Evolutionary conservation across 73 alveolate genomes (phyloP).

Genomic region (Effrenium voratum): DNA sequence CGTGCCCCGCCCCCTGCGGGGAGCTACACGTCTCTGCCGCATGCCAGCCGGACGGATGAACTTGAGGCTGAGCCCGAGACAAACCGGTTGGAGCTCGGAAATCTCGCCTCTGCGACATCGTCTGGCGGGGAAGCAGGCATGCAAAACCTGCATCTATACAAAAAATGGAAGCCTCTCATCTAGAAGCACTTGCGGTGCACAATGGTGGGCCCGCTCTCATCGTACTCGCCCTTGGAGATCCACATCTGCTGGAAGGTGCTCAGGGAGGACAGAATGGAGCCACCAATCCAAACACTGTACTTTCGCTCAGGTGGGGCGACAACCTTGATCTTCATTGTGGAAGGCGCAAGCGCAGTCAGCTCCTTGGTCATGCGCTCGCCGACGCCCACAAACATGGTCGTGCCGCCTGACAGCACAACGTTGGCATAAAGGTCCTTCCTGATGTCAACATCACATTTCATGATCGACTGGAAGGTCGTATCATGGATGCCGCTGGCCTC

Average conservation of each 20-base stretch:
- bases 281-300: constrained; percentile 99
- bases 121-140: too few relatives aligned
- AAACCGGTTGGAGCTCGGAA: too few relatives aligned
- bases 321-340: constrained; percentile 96
- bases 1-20: too few relatives aligned
- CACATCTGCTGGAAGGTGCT: constrained; percentile 98
- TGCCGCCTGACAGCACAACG: constrained; percentile 99
- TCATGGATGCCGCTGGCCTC: constrained; percentile 97
- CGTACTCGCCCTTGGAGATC: constrained; percentile 99
- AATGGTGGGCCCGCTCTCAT: constrained; percentile 98
- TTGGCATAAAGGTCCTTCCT: constrained; percentile 98
- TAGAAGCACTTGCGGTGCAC: constrained; percentile 99
- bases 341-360: constrained; percentile 98
- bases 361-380: constrained; percentile 99
- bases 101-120: too few relatives aligned
- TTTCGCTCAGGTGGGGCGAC: constrained; percentile 98
- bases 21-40: too few relatives aligned
- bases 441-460: constrained; percentile 98
- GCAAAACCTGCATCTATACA: too few relatives aligned
- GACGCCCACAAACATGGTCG: constrained; percentile 99
- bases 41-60: too few relatives aligned
- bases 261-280: constrained; percentile 98
- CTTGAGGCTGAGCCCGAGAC: too few relatives aligned
- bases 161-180: too few relatives aligned
- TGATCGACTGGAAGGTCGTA: constrained; percentile 95